These are phyloP conservation scores for Echium plantagineum DNA, from an alignment of 257 asterid genomes.

Conservation along the genomic window DNA sequence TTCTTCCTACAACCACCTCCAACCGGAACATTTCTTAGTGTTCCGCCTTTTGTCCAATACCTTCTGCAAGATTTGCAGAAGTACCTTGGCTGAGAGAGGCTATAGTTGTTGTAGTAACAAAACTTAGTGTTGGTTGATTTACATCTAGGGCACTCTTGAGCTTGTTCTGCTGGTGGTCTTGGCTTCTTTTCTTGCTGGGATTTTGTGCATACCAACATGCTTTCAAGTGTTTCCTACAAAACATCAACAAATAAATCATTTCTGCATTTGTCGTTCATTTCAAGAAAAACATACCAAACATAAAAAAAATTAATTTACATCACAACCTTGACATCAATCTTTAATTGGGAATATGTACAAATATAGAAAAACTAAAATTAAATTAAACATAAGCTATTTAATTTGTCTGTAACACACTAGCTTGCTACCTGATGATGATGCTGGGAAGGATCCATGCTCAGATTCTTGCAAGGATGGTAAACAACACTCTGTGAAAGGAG, in stretches of 20 bases:
- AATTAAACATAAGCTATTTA: too few relatives aligned
- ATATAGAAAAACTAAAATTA: too few relatives aligned
- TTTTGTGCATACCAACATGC: slow-evolving; percentile 66
- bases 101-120: slow-evolving; percentile 92
- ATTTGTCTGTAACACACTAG: too few relatives aligned
- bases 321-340: too few relatives aligned
- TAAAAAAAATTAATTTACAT: too few relatives aligned
- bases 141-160: slow-evolving; percentile 82
- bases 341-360: too few relatives aligned
- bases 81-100: slow-evolving; percentile 89
- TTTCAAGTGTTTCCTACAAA: slow-evolving; percentile 67
- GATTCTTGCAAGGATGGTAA: slow-evolving; percentile 7
- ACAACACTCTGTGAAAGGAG: neutral
- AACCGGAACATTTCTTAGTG: slow-evolving; percentile 79
- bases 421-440: slow-evolving; percentile 45
- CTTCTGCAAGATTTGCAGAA: slow-evolving; percentile 42
- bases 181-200: slow-evolving; percentile 56
- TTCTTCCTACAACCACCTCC: slow-evolving; percentile 91
- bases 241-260: neutral
- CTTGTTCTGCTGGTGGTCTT: slow-evolving; percentile 46
- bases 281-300: too few relatives aligned
- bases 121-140: slow-evolving; percentile 86
- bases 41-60: slow-evolving; percentile 89
- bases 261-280: neutral
- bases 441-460: slow-evolving; percentile 58